These are phyloP conservation scores for Talinum fruticosum DNA, from an alignment of 148 eudicot genomes.

Conservation along the genomic window DNA sequence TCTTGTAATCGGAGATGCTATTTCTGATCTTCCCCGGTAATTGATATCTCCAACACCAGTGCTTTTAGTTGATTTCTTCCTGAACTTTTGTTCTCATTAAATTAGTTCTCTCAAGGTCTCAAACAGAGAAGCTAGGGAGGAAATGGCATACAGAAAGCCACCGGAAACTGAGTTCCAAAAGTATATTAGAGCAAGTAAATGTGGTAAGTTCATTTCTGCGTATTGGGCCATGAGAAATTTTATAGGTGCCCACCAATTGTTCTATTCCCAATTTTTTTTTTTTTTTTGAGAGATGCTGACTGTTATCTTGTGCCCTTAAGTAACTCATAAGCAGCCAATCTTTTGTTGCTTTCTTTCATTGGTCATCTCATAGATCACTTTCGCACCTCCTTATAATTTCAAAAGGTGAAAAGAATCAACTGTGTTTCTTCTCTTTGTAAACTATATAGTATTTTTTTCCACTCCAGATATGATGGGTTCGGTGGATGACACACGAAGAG, in stretches of 20 bases:
- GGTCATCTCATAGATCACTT: not conserved
- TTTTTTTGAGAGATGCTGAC: not conserved
- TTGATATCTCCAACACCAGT: conserved; percentile 13
- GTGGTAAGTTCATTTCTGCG: conserved; percentile 42
- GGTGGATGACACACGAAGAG: conserved; percentile 3
- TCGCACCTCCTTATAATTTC: not conserved
- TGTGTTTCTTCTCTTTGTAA: not conserved
- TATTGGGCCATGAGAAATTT: not conserved
- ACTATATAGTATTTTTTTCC: not conserved
- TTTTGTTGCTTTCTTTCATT: conserved; percentile 1
- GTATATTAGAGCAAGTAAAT: conserved; percentile 57
- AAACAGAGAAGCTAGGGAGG: conserved; percentile 53
- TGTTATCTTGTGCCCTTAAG: not conserved
- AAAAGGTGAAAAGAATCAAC: not conserved
- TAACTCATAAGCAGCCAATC: not conserved
- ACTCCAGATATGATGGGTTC: conserved; percentile 40
- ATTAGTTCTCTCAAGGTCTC: conserved; percentile 43
- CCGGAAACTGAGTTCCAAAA: conserved; percentile 80
- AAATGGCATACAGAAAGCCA: conserved; percentile 60
- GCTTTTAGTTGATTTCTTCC: conserved; percentile 9
- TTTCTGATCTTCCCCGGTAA: conserved; percentile 91
- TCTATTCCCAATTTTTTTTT: not conserved
- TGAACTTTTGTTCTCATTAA: conserved; percentile 23
- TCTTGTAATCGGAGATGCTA: conserved; percentile 62
- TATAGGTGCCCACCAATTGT: not conserved